phyloP scores from a whole-genome alignment of 1,284 basidiomycete genomes.

The Trichosporon sp. region DNA sequence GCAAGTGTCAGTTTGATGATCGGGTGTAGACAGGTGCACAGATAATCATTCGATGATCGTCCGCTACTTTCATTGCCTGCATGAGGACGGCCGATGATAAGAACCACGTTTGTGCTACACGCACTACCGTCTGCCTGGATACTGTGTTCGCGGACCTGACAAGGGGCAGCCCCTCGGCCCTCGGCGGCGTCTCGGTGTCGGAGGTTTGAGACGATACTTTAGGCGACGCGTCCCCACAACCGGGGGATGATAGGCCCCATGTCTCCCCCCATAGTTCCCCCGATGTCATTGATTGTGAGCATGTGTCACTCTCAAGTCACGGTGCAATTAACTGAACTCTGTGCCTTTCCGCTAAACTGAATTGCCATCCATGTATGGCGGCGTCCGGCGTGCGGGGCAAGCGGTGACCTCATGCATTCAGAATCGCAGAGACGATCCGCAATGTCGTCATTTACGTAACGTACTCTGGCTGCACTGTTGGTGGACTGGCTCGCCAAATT shows the following conservation, averaged over 20 bases:
- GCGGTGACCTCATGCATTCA: constrained; percentile 4
- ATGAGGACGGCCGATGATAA: not conserved
- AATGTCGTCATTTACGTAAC: constrained; percentile 17
- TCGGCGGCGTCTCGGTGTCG: not conserved
- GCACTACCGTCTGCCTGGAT: not conserved
- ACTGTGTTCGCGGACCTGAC: too few species aligned
- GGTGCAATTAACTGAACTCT: not conserved
- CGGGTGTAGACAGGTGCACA: not conserved
- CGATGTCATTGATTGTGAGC: not conserved
- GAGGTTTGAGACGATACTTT: not conserved
- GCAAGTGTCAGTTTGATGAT: not conserved
- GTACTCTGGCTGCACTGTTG: too few species aligned
- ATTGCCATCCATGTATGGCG: not conserved
- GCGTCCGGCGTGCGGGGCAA: not conserved
- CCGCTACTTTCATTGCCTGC: not conserved
- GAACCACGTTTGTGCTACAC: not conserved
- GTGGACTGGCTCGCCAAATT: constrained; percentile 10
- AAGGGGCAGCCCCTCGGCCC: too few species aligned
- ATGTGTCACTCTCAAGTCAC: not conserved
- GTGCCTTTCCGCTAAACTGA: not conserved
- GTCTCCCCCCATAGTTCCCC: not conserved
- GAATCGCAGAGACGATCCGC: not conserved
- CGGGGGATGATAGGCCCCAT: not conserved
- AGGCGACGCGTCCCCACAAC: constrained; percentile 7
- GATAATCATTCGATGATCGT: not conserved